Evolutionary conservation across 2,329 filamentous ascomycete species (phyloP).

Genomic region (Sporothrix phasma): DNA sequence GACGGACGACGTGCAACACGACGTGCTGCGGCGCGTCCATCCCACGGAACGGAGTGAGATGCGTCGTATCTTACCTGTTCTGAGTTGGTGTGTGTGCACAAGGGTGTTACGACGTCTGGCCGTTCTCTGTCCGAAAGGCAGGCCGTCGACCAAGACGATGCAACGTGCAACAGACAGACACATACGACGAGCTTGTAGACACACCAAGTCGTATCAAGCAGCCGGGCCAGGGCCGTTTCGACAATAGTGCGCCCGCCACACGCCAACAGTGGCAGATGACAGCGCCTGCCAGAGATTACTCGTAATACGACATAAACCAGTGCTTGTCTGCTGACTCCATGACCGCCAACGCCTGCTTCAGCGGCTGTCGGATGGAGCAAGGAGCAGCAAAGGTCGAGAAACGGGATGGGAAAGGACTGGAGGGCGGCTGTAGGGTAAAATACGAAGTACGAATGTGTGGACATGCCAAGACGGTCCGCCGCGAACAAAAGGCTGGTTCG

Average conservation of each 20-base stretch:
- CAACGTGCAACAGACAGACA: background rate
- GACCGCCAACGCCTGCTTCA: background rate
- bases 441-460: constrained; percentile 7
- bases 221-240: too few relatives aligned
- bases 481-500: background rate
- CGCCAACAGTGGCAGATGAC: background rate
- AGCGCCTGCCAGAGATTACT: background rate
- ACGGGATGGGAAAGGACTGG: too few relatives aligned
- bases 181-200: too few relatives aligned
- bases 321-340: background rate
- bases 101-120: too few relatives aligned
- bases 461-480: constrained; percentile 11
- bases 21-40: background rate
- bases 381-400: background rate
- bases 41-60: background rate
- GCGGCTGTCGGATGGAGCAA: background rate
- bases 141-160: background rate
- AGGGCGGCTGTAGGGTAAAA: too few relatives aligned
- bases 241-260: too few relatives aligned
- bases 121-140: too few relatives aligned
- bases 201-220: too few relatives aligned
- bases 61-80: too few relatives aligned
- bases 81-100: too few relatives aligned
- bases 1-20: background rate
- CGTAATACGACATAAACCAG: background rate